Evolutionary conservation across 371 early-diverging fungal genomes (phyloP).

Genomic region (Dinochytrium kinnereticum): DNA sequence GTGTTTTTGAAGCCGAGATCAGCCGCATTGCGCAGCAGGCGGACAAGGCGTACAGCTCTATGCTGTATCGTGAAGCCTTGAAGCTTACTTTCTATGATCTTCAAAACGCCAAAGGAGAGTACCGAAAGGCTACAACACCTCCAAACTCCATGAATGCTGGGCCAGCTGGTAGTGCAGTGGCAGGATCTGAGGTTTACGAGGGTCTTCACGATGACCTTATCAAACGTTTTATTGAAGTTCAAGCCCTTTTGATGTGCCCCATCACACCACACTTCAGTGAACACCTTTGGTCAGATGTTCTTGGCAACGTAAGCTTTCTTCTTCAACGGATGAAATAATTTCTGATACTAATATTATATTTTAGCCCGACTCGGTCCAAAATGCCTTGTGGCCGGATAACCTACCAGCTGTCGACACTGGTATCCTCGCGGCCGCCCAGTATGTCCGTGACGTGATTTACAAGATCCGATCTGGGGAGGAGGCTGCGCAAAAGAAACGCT

Average conservation of each 20-base stretch:
- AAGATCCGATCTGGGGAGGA: slow-evolving; percentile 84
- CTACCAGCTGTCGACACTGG: slow-evolving; percentile 62
- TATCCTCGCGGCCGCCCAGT: slow-evolving; percentile 77
- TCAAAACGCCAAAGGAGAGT: slow-evolving; percentile 88
- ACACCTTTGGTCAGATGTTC: slow-evolving; percentile 79
- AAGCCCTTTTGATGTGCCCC: slow-evolving; percentile 84
- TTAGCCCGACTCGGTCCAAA: slow-evolving; percentile 67
- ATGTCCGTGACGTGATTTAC: slow-evolving; percentile 77
- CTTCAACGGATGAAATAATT: neutral
- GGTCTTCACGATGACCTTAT: slow-evolving; percentile 89
- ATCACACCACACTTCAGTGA: slow-evolving; percentile 95
- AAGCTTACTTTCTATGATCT: slow-evolving; percentile 95
- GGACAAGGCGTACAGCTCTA: slow-evolving; percentile 77
- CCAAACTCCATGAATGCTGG: slow-evolving; percentile 43
- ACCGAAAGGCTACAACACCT: slow-evolving; percentile 79
- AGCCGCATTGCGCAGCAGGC: slow-evolving; percentile 72
- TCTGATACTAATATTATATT: neutral
- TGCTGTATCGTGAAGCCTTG: slow-evolving; percentile 94
- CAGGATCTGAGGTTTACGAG: slow-evolving; percentile 41
- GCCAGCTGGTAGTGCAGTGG: neutral
- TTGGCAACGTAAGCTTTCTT: slow-evolving; percentile 65
- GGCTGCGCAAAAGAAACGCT: slow-evolving; percentile 69
- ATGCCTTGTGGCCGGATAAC: slow-evolving; percentile 73
- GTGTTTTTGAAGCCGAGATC: slow-evolving; percentile 88
- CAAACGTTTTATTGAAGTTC: slow-evolving; percentile 77